Base-by-base conservation (phyloP, 495 filamentous ascomycete genomes). In the Lasiosphaeria miniovina region DNA sequence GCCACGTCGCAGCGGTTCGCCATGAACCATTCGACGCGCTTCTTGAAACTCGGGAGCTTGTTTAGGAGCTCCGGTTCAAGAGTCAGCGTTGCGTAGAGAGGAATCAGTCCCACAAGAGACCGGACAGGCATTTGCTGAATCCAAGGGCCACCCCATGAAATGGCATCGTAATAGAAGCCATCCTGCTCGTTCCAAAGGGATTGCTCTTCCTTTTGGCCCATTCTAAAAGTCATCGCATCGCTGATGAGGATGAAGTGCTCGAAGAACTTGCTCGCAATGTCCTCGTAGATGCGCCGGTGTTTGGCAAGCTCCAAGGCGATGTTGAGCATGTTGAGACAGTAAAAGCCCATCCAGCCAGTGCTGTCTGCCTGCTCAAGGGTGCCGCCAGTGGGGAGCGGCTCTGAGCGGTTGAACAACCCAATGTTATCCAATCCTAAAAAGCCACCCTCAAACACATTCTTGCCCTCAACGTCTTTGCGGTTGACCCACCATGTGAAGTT, bases 401-500 rank as follows among this genome's bases (percentile, higher is more conserved):
- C 93, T 0, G 94, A 97, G n/a, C 93, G 90, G 70, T 98, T 98
- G 82, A 98, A 98, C 41, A 96, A 72, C 24, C 93, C 93, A 68
- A 98, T 97, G 68, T 98, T 98, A 76, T 98, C 93, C 35, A 98
- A 79, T 11, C 93, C 93, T n/a, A 97, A 73, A 79, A 98, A 97
- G 17, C 93, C 94, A 61, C 93, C 93, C 70, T 97, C 94, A 65
- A 97, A 98, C 34, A 98, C 88, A 61, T 96, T 96, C 73, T 96
- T 97, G 52, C 91, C 93, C 4, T 96, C 90, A 32, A 78, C 84
- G 65, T 98, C 93, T 71, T 98, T 98, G 36, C 93, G 88, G 74
- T 96, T 96, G 4, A 96, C 91, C 93, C 93, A 97, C 93, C 94
- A 98, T 11, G 94, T 98, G 74, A 98, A 98, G 76, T 97, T 98